phyloP scores from a whole-genome alignment of 202 grass and related monocot genomes.

The Schoenoplectus triqueter region DNA sequence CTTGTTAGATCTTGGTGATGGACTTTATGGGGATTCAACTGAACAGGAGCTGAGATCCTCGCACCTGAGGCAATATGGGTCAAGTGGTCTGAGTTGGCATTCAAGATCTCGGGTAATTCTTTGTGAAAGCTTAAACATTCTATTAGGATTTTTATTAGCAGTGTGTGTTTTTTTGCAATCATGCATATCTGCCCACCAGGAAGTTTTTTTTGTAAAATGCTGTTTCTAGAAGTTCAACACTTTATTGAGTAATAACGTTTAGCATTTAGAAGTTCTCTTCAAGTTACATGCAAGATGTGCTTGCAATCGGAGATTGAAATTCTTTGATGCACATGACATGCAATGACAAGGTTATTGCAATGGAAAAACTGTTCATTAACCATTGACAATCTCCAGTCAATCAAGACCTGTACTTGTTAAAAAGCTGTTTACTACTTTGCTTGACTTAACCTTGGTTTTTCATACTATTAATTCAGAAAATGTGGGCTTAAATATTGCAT shows the following conservation, averaged over 20 bases:
- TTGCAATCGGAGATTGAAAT: neutral
- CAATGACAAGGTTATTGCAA: neutral
- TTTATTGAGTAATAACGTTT: neutral
- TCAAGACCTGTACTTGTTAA: conserved; percentile 12
- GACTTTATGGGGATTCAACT: conserved; percentile 60
- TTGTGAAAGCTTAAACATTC: conserved; percentile 36
- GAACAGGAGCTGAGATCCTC: conserved; percentile 64
- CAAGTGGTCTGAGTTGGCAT: conserved; percentile 81
- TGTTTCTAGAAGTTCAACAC: neutral
- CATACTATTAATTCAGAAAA: neutral
- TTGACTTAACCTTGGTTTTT: conserved; percentile 4
- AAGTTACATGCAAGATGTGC: neutral
- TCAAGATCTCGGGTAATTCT: conserved; percentile 80
- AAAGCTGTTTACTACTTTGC: neutral
- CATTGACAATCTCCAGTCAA: neutral
- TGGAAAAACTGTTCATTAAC: conserved; percentile 8
- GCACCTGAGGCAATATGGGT: conserved; percentile 69
- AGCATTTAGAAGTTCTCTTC: neutral
- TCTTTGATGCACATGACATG: neutral
- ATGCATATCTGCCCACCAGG: neutral
- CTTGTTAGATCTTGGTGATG: conserved; percentile 79
- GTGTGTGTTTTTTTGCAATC: no score
- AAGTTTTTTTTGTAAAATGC: neutral
- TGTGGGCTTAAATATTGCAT: neutral
- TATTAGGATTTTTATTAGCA: neutral